Conservation (phyloP, 78 protist genomes). For the Dictyostelium firmibasis region DNA sequence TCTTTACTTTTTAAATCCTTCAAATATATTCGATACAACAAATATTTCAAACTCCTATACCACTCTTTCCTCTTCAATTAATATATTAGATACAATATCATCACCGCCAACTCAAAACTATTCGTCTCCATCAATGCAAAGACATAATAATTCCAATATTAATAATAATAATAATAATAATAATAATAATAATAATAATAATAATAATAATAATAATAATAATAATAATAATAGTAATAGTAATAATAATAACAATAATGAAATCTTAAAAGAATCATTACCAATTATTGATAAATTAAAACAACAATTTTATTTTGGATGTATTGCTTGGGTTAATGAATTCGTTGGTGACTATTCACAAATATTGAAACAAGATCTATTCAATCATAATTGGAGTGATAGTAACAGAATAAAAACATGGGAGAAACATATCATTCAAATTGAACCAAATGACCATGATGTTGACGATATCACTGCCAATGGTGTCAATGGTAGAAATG, state of each 20-base stretch:
- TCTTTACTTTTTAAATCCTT: constrained; percentile 3
- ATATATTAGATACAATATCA: constrained; percentile 3
- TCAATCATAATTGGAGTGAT: constrained; percentile 29
- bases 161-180: background rate
- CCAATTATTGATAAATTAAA: constrained; percentile 35
- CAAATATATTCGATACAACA: background rate
- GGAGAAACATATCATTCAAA: constrained; percentile 30
- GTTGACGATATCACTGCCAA: background rate
- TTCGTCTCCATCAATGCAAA: background rate
- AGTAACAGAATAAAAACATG: constrained; percentile 12
- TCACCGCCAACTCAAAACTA: background rate
- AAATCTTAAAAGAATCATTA: constrained; percentile 7
- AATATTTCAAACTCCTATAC: background rate
- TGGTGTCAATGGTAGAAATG: background rate
- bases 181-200: background rate
- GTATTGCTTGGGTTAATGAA: constrained; percentile 41
- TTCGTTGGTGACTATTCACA: background rate
- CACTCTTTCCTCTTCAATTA: background rate
- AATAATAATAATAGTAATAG: background rate
- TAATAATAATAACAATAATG: background rate
- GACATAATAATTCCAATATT: background rate
- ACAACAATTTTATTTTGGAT: constrained; percentile 38
- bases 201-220: background rate
- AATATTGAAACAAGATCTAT: background rate
- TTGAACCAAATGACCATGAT: background rate